phyloP scores from a whole-genome alignment of 2,329 filamentous ascomycete genomes.

The Cordyceps fumosorosea region DNA sequence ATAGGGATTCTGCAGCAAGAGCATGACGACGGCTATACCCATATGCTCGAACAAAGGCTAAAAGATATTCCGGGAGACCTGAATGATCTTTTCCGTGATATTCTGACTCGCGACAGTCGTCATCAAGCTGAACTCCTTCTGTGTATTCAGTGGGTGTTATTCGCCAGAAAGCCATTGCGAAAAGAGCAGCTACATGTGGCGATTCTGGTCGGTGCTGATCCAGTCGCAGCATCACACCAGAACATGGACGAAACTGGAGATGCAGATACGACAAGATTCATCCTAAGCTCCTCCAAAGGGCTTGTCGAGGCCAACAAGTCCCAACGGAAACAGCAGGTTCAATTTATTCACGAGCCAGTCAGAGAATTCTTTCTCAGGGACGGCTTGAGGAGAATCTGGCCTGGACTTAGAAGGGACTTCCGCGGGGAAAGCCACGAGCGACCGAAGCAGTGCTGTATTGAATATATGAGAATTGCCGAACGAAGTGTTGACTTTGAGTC shows the following conservation, averaged over 20 bases:
- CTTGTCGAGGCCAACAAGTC: constrained; percentile 34
- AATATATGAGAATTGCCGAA: neutral
- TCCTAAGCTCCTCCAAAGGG: constrained; percentile 38
- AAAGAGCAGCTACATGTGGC: constrained; percentile 37
- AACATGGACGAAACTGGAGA: constrained; percentile 14
- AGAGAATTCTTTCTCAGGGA: constrained; percentile 36
- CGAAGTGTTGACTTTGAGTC: too few species aligned
- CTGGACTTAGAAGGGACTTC: neutral
- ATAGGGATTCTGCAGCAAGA: constrained; percentile 32
- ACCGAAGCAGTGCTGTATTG: constrained; percentile 15
- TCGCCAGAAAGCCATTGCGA: constrained; percentile 34
- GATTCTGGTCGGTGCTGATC: neutral
- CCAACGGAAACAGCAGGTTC: constrained; percentile 21
- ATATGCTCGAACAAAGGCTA: constrained; percentile 22
- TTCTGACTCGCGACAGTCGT: constrained; percentile 20
- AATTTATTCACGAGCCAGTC: constrained; percentile 46
- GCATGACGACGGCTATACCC: constrained; percentile 20
- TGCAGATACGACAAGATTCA: constrained; percentile 24
- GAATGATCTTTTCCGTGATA: constrained; percentile 42
- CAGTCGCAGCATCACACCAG: neutral
- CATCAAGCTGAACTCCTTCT: constrained; percentile 35
- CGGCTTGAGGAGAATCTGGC: constrained; percentile 18
- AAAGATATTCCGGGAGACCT: constrained; percentile 33
- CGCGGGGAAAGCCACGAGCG: constrained; percentile 12
- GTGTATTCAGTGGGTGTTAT: constrained; percentile 48